These are phyloP conservation scores for Scedosporium boydii DNA, from an alignment of 2,329 filamentous ascomycete species.

Conservation along the genomic window DNA sequence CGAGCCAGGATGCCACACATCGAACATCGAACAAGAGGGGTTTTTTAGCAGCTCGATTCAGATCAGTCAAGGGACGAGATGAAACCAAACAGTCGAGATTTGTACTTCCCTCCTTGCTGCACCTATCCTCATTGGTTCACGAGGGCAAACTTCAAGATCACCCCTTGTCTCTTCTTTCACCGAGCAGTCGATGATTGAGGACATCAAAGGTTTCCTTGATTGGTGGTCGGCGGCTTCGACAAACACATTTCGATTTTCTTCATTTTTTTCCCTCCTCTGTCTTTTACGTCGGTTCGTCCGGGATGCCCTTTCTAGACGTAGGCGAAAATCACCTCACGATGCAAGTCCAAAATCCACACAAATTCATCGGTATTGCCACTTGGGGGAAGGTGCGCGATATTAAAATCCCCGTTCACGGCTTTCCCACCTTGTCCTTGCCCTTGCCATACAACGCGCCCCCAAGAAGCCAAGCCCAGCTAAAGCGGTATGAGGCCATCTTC, in stretches of 20 bases:
- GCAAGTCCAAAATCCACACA: not conserved
- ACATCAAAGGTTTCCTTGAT: not conserved
- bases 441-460: too few relatives aligned
- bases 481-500: too few relatives aligned
- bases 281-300: not conserved
- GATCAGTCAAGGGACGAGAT: not conserved
- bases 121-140: not conserved
- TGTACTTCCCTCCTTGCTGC: not conserved
- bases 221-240: too few relatives aligned
- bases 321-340: not conserved
- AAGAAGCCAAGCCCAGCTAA: too few relatives aligned
- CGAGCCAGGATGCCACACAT: not conserved
- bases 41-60: too few relatives aligned
- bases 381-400: too few relatives aligned
- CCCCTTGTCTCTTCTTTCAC: not conserved
- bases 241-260: too few relatives aligned
- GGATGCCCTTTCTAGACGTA: not conserved
- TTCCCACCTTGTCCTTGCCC: too few relatives aligned
- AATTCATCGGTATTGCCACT: too few relatives aligned
- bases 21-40: not conserved
- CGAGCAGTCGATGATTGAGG: not conserved
- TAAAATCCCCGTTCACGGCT: too few relatives aligned
- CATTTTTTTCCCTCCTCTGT: too few relatives aligned
- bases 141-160: not conserved
- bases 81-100: not conserved